Percentiles rank a stretch among this genome's conserved stretches.
Conservation (phyloP, 2,329 filamentous ascomycete species). For the Verticillium isaacii region DNA sequence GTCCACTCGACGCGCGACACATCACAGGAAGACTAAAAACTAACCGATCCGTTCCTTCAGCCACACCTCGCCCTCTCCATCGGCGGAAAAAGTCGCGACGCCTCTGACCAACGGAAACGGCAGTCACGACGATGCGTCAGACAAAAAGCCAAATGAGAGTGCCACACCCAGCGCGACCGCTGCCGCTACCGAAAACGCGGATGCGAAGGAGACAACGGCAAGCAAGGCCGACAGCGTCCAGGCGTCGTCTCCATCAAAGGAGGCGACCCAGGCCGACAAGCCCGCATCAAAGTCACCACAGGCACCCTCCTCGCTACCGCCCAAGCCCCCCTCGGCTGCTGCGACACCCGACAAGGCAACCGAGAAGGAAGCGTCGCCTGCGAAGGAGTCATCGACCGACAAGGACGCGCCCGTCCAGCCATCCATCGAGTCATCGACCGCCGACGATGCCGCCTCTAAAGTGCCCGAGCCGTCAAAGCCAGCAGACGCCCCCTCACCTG, state of each 20-base stretch:
- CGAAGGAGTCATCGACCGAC: background rate
- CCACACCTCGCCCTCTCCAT: background rate
- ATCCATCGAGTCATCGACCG: background rate
- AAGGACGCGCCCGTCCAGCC: background rate
- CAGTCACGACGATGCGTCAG: slow-evolving; percentile 7
- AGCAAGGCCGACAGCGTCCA: slow-evolving; percentile 1
- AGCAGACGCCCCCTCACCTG: slow-evolving; percentile 7
- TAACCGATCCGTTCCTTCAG: background rate
- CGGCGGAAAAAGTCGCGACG: background rate
- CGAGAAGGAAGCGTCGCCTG: background rate
- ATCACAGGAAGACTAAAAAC: background rate
- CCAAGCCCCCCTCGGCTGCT: slow-evolving; percentile 5
- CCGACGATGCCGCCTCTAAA: background rate
- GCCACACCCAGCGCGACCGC: slow-evolving; percentile 2
- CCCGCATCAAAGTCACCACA: background rate
- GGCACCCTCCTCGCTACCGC: background rate
- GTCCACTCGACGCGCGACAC: too few species aligned
- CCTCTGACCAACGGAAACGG: slow-evolving; percentile 19
- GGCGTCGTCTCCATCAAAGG: slow-evolving; percentile 10
- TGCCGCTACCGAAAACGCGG: slow-evolving; percentile 9
- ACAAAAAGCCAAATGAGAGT: background rate
- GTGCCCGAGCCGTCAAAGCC: background rate
- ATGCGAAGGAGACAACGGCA: slow-evolving; percentile 4
- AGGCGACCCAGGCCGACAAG: slow-evolving; percentile 19
- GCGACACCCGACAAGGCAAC: slow-evolving; percentile 5